phyloP scores from a whole-genome alignment of 192 early-diverging fungal species.

The Backusella psychrophila region DNA sequence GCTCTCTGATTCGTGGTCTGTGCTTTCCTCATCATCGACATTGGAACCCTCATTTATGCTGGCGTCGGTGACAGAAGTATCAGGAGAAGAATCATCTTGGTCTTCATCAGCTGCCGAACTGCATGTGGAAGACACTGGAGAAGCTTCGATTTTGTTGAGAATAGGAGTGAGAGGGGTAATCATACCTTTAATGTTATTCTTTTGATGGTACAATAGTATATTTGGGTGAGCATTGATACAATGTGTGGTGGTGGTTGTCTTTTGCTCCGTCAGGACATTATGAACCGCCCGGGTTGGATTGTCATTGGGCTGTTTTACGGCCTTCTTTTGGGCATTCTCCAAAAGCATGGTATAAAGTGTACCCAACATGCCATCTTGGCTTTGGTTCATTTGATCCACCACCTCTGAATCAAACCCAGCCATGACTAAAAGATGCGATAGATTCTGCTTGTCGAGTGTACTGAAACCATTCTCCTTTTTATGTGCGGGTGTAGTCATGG shows the following conservation, averaged over 20 bases:
- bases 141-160: not conserved
- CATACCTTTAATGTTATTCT: not conserved
- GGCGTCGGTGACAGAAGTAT: not conserved
- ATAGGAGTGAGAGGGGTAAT: not conserved
- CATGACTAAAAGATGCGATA: slow-evolving; percentile 40
- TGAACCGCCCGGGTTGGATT: not conserved
- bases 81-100: slow-evolving; percentile 5
- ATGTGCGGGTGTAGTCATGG: slow-evolving; percentile 17
- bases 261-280: not conserved
- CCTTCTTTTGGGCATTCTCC: slow-evolving; percentile 17
- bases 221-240: not conserved
- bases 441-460: slow-evolving; percentile 36
- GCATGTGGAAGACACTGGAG: not conserved
- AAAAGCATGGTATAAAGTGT: slow-evolving; percentile 70
- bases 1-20: not conserved
- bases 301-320: too few species aligned
- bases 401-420: slow-evolving; percentile 56
- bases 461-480: not conserved
- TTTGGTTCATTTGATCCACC: slow-evolving; percentile 52
- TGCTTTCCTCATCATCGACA: not conserved
- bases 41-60: too few species aligned
- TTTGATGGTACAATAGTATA: not conserved
- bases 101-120: slow-evolving; percentile 3
- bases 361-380: slow-evolving; percentile 52
- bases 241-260: not conserved